These are phyloP conservation scores for Moricandia moricandioides DNA, from an alignment of 345 rosid species.

Conservation along the genomic window DNA sequence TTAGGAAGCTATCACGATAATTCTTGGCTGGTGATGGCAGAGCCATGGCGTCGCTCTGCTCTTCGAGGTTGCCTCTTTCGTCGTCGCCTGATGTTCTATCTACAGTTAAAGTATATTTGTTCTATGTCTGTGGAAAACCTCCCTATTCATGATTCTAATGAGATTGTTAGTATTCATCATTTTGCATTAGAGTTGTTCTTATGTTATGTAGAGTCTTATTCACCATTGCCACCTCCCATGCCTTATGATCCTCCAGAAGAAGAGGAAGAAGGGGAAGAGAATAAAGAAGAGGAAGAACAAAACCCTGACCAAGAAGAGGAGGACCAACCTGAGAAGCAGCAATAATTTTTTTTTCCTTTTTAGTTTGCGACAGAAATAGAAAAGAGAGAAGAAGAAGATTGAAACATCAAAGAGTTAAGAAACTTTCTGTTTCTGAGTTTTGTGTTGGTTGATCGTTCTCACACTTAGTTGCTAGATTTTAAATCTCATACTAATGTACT, in stretches of 20 bases:
- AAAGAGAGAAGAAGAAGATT: neutral
- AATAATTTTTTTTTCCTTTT: slow-evolving; percentile 15
- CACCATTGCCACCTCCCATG: slow-evolving; percentile 71
- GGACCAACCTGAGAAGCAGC: slow-evolving; percentile 44
- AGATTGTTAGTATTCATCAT: no score
- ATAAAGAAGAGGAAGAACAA: slow-evolving; percentile 63
- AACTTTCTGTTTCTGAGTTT: slow-evolving; percentile 27
- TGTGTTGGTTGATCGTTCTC: slow-evolving; percentile 14
- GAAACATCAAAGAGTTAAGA: slow-evolving; percentile 15
- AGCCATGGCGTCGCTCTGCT: no score
- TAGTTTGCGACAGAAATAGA: neutral
- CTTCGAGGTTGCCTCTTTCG: no score
- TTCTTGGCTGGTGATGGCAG: no score
- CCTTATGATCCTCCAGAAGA: slow-evolving; percentile 75
- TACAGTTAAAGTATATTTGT: no score
- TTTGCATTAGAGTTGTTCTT: no score
- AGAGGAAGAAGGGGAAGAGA: slow-evolving; percentile 75
- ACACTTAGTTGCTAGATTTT: slow-evolving; percentile 15
- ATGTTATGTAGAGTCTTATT: no score
- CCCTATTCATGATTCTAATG: no score
- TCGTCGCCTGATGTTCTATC: no score
- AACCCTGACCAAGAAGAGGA: slow-evolving; percentile 62
- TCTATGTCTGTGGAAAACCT: no score
- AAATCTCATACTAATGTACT: slow-evolving; percentile 1
- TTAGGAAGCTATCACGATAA: no score